These are phyloP conservation scores for Aspergillus hiratsukae DNA, from an alignment of 2,329 filamentous ascomycete species.

Conservation along the genomic window DNA sequence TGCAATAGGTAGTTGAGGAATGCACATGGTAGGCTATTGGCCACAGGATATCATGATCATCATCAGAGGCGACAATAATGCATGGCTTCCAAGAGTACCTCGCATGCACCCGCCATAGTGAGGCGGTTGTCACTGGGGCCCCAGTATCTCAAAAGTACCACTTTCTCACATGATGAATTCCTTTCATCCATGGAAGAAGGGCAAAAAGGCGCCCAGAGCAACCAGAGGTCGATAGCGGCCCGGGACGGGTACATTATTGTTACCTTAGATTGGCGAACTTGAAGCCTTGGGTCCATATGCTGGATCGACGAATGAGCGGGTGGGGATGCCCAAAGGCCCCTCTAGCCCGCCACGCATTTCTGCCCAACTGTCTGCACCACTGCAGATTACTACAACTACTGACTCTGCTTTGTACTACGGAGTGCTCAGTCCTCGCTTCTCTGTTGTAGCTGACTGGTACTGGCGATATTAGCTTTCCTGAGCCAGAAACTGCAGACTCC, in stretches of 20 bases:
- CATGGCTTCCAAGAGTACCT: background rate
- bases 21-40: background rate
- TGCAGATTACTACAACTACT: too few relatives aligned
- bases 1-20: background rate
- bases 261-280: background rate
- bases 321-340: slow-evolving; percentile 26
- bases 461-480: background rate
- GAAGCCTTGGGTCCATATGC: background rate
- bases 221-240: background rate
- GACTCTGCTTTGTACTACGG: too few relatives aligned
- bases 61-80: background rate
- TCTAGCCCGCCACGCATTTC: slow-evolving; percentile 28
- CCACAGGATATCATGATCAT: background rate
- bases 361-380: slow-evolving; percentile 29
- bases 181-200: background rate
- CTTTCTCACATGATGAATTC: background rate
- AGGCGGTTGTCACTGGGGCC: background rate
- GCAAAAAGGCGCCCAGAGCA: background rate
- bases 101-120: background rate
- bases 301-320: slow-evolving; percentile 9
- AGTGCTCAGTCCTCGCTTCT: background rate
- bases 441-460: background rate
- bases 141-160: background rate
- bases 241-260: background rate
- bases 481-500: background rate